Evolutionary conservation across 495 filamentous ascomycete genomes (phyloP).

Genomic region (Venustampulla echinocandica): DNA sequence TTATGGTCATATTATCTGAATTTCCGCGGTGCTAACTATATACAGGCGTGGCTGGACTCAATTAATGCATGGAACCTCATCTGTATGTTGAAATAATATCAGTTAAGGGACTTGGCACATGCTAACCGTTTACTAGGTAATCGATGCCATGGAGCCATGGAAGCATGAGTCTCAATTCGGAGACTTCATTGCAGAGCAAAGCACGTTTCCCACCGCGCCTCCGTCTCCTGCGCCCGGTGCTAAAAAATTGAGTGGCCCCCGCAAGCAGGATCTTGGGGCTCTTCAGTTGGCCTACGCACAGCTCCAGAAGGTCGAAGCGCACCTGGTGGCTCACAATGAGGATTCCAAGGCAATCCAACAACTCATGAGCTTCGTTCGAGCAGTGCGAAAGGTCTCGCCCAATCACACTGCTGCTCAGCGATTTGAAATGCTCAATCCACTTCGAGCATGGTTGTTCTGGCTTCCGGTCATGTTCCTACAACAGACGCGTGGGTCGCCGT

Average conservation of each 20-base stretch:
- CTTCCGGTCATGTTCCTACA: conserved; percentile 65
- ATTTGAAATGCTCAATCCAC: conserved; percentile 76
- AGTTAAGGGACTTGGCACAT: neutral
- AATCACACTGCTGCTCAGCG: conserved; percentile 67
- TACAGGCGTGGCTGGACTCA: conserved; percentile 83
- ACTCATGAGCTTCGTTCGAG: conserved; percentile 71
- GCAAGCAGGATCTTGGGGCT: conserved; percentile 60
- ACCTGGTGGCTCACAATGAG: conserved; percentile 62
- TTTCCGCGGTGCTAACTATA: conserved; percentile 26
- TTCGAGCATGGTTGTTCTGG: conserved; percentile 94
- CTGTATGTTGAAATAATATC: conserved; percentile 43
- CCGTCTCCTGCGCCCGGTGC: conserved; percentile 50
- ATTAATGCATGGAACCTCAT: conserved; percentile 83
- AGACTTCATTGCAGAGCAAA: conserved; percentile 71
- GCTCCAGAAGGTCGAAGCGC: conserved; percentile 61
- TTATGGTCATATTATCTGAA: conserved; percentile 7
- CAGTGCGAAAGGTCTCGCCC: conserved; percentile 64
- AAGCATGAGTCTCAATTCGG: conserved; percentile 79
- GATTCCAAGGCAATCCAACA: conserved; percentile 68
- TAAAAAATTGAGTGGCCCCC: conserved; percentile 43
- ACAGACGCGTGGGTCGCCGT: conserved; percentile 47
- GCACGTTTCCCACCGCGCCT: conserved; percentile 54
- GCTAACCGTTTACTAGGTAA: conserved; percentile 51
- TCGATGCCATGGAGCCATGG: conserved; percentile 90
- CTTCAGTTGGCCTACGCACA: conserved; percentile 56